These are phyloP conservation scores for Lactifluus volemus DNA, from an alignment of 768 basidiomycete species.

Conservation along the genomic window DNA sequence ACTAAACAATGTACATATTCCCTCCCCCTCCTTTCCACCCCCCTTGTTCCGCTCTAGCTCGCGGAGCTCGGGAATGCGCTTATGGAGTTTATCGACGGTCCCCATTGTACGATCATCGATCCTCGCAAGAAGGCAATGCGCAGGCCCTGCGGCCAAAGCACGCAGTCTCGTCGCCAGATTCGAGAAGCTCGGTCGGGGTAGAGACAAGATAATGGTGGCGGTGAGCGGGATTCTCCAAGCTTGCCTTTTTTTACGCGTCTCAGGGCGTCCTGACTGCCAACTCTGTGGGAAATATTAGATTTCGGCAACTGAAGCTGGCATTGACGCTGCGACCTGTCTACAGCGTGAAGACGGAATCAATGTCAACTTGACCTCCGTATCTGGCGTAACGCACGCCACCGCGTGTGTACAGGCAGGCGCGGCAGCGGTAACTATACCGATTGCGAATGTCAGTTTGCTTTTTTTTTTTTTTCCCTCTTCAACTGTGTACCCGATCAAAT, in stretches of 20 bases:
- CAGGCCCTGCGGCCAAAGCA: conserved; percentile 37
- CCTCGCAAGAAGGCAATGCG: conserved; percentile 34
- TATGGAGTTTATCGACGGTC: conserved; percentile 37
- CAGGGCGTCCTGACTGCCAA: background rate
- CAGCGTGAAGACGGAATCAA: conserved; percentile 32
- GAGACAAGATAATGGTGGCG: conserved; percentile 39
- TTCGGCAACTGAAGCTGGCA: conserved; percentile 48
- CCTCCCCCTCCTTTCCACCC: background rate
- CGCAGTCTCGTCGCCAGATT: conserved; percentile 34
- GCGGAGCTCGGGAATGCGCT: conserved; percentile 41
- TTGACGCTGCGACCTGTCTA: conserved; percentile 38
- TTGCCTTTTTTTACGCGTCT: background rate
- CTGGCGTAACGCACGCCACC: conserved; percentile 45
- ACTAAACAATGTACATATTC: background rate
- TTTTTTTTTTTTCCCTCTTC: too few relatives aligned
- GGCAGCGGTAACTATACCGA: conserved; percentile 40
- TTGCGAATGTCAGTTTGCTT: conserved; percentile 36
- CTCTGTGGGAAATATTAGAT: conserved; percentile 30
- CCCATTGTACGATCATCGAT: conserved; percentile 42
- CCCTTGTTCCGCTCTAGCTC: conserved; percentile 28
- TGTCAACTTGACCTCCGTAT: conserved; percentile 45
- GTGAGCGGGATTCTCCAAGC: conserved; percentile 29
- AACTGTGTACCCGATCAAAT: background rate
- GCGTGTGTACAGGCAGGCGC: conserved; percentile 46
- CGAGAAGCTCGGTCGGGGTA: conserved; percentile 31